Base-by-base conservation (phyloP, 2,329 filamentous ascomycete genomes). In the Phialophora verrucosa region DNA sequence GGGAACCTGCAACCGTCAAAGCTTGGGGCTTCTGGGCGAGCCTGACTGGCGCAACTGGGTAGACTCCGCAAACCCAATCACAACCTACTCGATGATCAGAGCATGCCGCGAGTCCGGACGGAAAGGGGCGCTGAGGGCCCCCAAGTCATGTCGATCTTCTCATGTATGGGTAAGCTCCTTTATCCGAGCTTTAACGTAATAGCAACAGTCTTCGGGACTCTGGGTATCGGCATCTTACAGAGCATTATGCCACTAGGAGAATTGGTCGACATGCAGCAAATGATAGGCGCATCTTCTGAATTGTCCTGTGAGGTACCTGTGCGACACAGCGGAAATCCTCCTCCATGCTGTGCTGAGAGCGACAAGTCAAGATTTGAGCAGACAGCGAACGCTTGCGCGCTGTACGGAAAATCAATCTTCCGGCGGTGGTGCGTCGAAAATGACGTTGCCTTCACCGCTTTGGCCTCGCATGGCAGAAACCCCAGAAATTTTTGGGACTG, bases 391-490 rank as follows among this genome's bases (percentile, higher is more conserved):
- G 2, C 14, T 17, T 17, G 25, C 10, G 8, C 2, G 11, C 20
- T 14, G 8, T 11, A 1, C 20, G 56, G 56, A 58, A 58, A 58
- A 58, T 44, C 38, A 17, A 27, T 57, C 23, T 5, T 29, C 49
- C 49, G 25, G 20, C 7, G 17, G 6, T 44, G 38, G 6, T 8
- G 17, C 38, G 49, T 23, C 20, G 23, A 51, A 27, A 29, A 51
- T 44, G 25, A 50, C 32, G 12, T 50, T 8, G 38, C 14, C 6
- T 47, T 67, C 62, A 67, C 65, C 65, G 65, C 65, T 61, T 62
- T 51, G 8, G 29, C 2, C n/a, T 62, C 60, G 31, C 42, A 42
- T 20, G 65, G 65, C 65, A 67, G 65, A 64, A 67, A 64, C 51
- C 56, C 42, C 53, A 20, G 51, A 63, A 67, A 60, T 64, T 67